A percentile compares a stretch with the other conserved stretches of the same genome.
Evolutionary conservation across 176 grass and related monocot species (phyloP).

Genomic region (Avena sativa): DNA sequence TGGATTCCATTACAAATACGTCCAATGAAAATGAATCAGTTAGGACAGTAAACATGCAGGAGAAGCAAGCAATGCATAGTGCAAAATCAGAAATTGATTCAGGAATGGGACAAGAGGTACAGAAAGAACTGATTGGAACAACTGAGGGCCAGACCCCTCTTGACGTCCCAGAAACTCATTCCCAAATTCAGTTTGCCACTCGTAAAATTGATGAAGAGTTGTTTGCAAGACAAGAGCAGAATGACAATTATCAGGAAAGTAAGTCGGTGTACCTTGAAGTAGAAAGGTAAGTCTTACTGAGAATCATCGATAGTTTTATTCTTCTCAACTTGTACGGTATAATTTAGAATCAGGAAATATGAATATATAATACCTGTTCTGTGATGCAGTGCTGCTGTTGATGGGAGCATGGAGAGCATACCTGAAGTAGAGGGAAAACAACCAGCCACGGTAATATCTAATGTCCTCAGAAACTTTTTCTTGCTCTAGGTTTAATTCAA

Average conservation of each 20-base stretch:
- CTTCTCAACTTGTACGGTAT: background rate
- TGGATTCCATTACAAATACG: conserved; percentile 38
- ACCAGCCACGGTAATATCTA: conserved; percentile 46
- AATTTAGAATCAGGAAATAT: conserved; percentile 11
- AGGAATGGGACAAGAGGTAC: background rate
- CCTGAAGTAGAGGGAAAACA: conserved; percentile 38
- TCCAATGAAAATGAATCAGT: conserved; percentile 42
- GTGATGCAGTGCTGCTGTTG: conserved; percentile 52
- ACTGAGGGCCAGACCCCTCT: background rate
- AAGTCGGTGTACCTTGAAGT: conserved; percentile 28
- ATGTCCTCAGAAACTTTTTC: background rate
- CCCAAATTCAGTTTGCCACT: conserved; percentile 23
- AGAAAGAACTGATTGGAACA: conserved; percentile 22
- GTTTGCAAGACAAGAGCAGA: background rate
- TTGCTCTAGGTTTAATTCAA: background rate
- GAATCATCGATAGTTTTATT: background rate
- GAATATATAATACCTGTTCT: background rate
- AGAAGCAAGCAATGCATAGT: conserved; percentile 13
- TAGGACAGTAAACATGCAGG: conserved; percentile 23
- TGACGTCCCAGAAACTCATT: background rate
- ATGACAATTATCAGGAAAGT: conserved; percentile 34
- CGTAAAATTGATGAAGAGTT: conserved; percentile 30
- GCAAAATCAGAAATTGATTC: conserved; percentile 15
- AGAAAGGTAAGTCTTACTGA: conserved; percentile 40
- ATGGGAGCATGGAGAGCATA: conserved; percentile 27